Base-by-base conservation (phyloP, 2,329 filamentous ascomycete species). In the Diaporthe ilicicola region DNA sequence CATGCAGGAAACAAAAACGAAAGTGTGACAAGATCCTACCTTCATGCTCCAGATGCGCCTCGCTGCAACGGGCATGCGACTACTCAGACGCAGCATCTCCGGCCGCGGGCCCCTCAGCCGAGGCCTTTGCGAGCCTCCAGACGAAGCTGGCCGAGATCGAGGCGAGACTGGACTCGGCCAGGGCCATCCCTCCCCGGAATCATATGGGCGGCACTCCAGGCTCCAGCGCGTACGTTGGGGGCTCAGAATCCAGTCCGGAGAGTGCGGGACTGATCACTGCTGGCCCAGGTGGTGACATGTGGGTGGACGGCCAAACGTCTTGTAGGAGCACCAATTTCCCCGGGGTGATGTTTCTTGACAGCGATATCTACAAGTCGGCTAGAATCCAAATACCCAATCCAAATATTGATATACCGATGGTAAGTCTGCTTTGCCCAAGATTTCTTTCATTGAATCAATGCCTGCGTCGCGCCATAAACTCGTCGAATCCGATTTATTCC, bases 1-100 rank as follows among this genome's bases (percentile, higher is more conserved):
- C 74, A 68, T 74, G 74, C 65, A 72, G 75, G 61, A 83, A 81
- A 72, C 83, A 87, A 76, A 88, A 88, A 78, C 80, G 86, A 53
- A 85, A 82, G 79, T 88, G 86, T 75, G 83, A 86, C 80, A 88
- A 88, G 77, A 75, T 74, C 5, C 74, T 88, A 1, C 86, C 86
- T 17, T 75, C 78, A 19, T 88, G 86, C 75, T 77, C 80, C 2
- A 79, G 87, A 4, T 88, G 86, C 76, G 74, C 74, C 24, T 79
- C 84, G 13, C 82, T 84, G 79, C 77, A 78, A 42, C 78, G 83
- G 15, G 70, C 72, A 27, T 85, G 83, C 76, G 83, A 85, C 72
- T 85, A 84, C 73, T 79, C 78, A 19, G 80, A 84, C 51, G 72
- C 75, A 19, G 73, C 75, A 19, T 77, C 79, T 19, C 70, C 79